These are phyloP conservation scores for Malus hybrid DNA, from an alignment of 331 rosid species.

Conservation along the genomic window DNA sequence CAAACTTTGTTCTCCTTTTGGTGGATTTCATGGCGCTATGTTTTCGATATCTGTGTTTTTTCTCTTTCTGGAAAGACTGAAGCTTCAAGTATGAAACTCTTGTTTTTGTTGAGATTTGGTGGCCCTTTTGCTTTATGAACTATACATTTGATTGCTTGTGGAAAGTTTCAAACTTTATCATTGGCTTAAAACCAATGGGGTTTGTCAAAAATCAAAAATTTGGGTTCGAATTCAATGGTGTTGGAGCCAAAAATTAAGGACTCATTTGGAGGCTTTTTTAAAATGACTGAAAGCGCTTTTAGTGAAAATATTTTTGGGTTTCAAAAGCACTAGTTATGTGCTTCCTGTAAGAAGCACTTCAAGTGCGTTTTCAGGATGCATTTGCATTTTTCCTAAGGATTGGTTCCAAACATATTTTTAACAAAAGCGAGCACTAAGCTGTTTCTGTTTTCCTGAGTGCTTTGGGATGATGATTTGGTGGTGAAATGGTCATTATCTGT, in stretches of 20 bases:
- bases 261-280: no score
- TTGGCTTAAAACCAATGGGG: neutral
- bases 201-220: neutral
- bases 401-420: no score
- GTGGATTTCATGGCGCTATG: neutral
- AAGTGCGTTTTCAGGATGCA: no score
- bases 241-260: no score
- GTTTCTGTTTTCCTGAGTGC: neutral
- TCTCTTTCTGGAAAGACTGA: neutral
- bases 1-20: neutral
- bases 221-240: neutral
- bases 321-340: no score
- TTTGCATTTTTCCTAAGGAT: no score
- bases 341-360: no score
- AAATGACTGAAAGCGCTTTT: no score
- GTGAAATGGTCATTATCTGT: neutral
- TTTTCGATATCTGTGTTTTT: constrained; percentile 7
- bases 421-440: no score
- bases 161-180: neutral
- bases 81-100: neutral
- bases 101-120: neutral
- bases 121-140: neutral
- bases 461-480: neutral
- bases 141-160: neutral
- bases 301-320: no score